A percentile compares a stretch with the other conserved stretches of the same genome.
Evolutionary conservation across 1,284 basidiomycete species (phyloP).

Genomic region (Puccinia hordei): DNA sequence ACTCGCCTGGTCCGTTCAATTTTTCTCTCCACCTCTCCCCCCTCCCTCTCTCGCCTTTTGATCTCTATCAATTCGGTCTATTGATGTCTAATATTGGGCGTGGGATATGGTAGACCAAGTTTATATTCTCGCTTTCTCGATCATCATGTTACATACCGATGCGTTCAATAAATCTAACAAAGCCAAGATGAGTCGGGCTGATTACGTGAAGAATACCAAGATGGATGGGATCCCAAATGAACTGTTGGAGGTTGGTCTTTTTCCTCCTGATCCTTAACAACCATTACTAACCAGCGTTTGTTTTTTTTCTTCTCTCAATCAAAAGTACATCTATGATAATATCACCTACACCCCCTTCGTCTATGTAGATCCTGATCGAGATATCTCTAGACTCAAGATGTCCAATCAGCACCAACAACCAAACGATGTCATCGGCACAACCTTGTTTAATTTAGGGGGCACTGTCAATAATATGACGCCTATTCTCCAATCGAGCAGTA

Average conservation of each 20-base stretch:
- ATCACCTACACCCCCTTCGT: slow-evolving; percentile 92
- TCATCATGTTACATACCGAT: slow-evolving; percentile 99
- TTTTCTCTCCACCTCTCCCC: not conserved
- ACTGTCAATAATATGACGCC: not conserved
- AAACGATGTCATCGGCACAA: not conserved
- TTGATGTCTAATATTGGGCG: not conserved
- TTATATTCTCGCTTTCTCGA: slow-evolving; percentile 93
- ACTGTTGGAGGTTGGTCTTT: slow-evolving; percentile 37
- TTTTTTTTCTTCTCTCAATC: too few relatives aligned
- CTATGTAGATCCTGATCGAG: slow-evolving; percentile 75
- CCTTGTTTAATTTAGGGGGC: slow-evolving; percentile 18
- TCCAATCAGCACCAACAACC: not conserved
- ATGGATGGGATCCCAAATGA: slow-evolving; percentile 50
- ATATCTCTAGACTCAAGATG: slow-evolving; percentile 26
- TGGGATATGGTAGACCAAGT: slow-evolving; percentile 73
- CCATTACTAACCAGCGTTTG: not conserved
- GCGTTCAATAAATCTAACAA: slow-evolving; percentile 97
- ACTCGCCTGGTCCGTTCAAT: slow-evolving; percentile 69
- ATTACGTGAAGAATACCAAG: slow-evolving; percentile 83
- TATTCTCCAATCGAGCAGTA: not conserved
- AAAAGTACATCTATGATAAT: slow-evolving; percentile 93
- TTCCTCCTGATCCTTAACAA: not conserved
- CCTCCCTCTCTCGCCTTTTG: too few relatives aligned
- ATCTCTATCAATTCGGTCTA: too few relatives aligned
- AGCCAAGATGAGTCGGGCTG: slow-evolving; percentile 87